Conservation (phyloP, 2,329 filamentous ascomycete species). For the Malbranchea cinnamomea region DNA sequence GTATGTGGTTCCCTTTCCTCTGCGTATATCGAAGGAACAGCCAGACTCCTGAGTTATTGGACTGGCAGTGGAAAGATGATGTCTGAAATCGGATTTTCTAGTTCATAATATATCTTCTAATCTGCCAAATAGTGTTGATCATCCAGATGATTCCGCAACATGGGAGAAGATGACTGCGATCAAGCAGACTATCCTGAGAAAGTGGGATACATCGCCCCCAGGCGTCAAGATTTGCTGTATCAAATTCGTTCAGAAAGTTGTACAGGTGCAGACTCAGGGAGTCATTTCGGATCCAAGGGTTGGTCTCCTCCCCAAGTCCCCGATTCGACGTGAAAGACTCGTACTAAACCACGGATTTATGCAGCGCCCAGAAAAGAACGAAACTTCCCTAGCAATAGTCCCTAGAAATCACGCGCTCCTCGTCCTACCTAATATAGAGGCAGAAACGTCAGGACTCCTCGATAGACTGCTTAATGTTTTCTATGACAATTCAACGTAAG, state of each 20-base stretch:
- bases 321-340: not conserved
- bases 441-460: slow-evolving; percentile 78
- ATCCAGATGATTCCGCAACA: slow-evolving; percentile 61
- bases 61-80: no score
- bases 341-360: slow-evolving; percentile 13
- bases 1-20: slow-evolving; percentile 44
- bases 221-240: slow-evolving; percentile 85
- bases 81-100: no score
- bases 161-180: slow-evolving; percentile 84
- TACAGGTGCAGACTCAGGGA: slow-evolving; percentile 81
- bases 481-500: slow-evolving; percentile 73
- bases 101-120: no score
- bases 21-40: no score
- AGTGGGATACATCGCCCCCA: slow-evolving; percentile 68
- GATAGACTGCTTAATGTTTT: slow-evolving; percentile 76
- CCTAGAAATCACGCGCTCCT: slow-evolving; percentile 70
- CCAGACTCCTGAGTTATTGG: no score
- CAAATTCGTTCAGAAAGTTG: slow-evolving; percentile 90
- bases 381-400: slow-evolving; percentile 76
- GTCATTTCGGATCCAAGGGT: slow-evolving; percentile 69
- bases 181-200: slow-evolving; percentile 72
- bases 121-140: slow-evolving; percentile 71
- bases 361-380: slow-evolving; percentile 58
- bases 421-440: slow-evolving; percentile 67
- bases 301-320: slow-evolving; percentile 23